Evolutionary conservation across 2,329 filamentous ascomycete genomes (phyloP).

Genomic region (Aspergillus viridinutans): DNA sequence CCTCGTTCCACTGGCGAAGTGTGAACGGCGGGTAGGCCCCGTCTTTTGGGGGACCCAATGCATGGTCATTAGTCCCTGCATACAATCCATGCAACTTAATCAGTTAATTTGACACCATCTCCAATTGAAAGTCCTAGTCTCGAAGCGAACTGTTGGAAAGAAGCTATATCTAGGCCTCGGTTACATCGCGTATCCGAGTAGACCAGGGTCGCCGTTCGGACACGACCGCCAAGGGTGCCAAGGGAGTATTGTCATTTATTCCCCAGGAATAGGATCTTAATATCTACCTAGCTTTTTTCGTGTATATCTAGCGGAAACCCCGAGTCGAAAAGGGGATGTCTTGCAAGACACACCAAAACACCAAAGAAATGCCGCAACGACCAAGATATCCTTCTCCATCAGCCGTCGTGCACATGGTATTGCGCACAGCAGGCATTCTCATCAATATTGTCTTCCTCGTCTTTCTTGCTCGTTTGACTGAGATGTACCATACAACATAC

Average conservation of each 20-base stretch:
- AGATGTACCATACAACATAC: background rate
- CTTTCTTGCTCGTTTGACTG: background rate
- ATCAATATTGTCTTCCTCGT: background rate
- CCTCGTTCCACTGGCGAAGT: too few relatives aligned
- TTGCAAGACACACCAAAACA: background rate
- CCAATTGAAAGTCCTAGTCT: background rate
- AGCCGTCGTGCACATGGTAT: background rate
- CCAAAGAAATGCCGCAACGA: background rate
- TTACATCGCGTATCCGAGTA: background rate
- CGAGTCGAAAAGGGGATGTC: background rate
- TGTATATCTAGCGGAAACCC: background rate
- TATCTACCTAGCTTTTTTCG: background rate
- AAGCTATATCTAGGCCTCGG: background rate
- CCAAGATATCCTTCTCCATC: background rate
- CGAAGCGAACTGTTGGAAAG: background rate
- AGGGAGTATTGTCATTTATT: background rate
- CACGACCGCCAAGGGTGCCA: background rate
- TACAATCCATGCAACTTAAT: background rate
- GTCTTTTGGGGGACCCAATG: too few relatives aligned
- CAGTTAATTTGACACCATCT: background rate
- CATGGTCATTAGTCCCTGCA: background rate
- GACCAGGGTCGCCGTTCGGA: background rate
- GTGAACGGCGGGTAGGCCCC: too few relatives aligned
- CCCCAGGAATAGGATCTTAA: background rate
- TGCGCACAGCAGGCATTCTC: background rate